These are phyloP conservation scores for Ophidiomyces ophidiicola DNA, from an alignment of 2,329 filamentous ascomycete genomes.

Conservation along the genomic window DNA sequence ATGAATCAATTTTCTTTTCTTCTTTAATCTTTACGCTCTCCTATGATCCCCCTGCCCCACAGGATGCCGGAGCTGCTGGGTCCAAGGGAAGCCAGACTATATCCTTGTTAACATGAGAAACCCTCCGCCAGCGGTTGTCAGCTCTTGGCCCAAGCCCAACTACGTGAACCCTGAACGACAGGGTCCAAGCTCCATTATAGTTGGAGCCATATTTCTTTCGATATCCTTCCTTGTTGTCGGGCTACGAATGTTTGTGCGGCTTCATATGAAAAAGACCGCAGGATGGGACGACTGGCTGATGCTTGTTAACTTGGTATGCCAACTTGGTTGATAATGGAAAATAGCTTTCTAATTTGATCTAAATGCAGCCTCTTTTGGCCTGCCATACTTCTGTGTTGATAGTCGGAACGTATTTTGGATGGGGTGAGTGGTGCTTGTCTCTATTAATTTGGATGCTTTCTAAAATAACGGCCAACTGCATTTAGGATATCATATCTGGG, in stretches of 20 bases:
- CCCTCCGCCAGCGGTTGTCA: slow-evolving; percentile 15
- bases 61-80: no score
- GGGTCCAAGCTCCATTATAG: slow-evolving; percentile 19
- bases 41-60: no score
- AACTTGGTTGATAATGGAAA: not conserved
- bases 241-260: slow-evolving; percentile 16
- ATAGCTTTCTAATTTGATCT: not conserved
- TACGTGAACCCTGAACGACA: slow-evolving; percentile 21
- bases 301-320: slow-evolving; percentile 14
- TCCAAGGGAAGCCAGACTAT: not conserved
- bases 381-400: slow-evolving; percentile 12
- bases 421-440: slow-evolving; percentile 12
- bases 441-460: no score
- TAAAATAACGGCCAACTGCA: no score
- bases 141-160: slow-evolving; percentile 23
- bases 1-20: no score
- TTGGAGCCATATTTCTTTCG: slow-evolving; percentile 19
- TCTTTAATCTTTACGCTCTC: no score
- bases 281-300: slow-evolving; percentile 19
- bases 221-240: slow-evolving; percentile 17
- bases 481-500: slow-evolving; percentile 16
- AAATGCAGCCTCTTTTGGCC: slow-evolving; percentile 12
- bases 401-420: slow-evolving; percentile 15
- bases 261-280: slow-evolving; percentile 14
- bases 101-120: slow-evolving; percentile 13